A percentile compares a stretch with the other conserved stretches of the same genome.
These are phyloP conservation scores for Lithohypha guttulata DNA, from an alignment of 2,329 filamentous ascomycete species.

Conservation along the genomic window DNA sequence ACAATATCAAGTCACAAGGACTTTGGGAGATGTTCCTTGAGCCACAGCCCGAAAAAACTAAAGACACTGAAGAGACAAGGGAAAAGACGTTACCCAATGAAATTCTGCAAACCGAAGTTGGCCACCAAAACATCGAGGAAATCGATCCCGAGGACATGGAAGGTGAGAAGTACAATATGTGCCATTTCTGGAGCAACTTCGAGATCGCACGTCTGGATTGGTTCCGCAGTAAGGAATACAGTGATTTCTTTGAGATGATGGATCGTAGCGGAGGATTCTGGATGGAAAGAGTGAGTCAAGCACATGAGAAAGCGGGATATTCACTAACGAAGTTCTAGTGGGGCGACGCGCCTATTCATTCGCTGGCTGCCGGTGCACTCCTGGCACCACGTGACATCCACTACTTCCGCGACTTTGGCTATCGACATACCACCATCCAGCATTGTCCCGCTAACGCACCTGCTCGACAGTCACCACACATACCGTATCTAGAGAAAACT, in stretches of 20 bases:
- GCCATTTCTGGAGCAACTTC: constrained; percentile 99
- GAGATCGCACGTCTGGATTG: constrained; percentile 91
- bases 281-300: constrained; percentile 79
- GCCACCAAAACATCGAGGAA: constrained; percentile 58
- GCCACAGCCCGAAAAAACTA: constrained; percentile 46
- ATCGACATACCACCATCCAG: constrained; percentile 96
- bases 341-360: constrained; percentile 98
- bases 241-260: constrained; percentile 99
- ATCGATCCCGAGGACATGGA: constrained; percentile 93
- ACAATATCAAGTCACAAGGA: constrained; percentile 82
- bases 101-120: constrained; percentile 64
- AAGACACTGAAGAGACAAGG: constrained; percentile 48
- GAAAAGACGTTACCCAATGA: constrained; percentile 68
- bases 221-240: constrained; percentile 95
- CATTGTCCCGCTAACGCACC: constrained; percentile 96
- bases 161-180: constrained; percentile 98
- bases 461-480: constrained; percentile 67
- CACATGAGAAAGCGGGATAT: neutral
- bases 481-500: constrained; percentile 71
- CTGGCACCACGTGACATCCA: constrained; percentile 76
- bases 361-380: constrained; percentile 82
- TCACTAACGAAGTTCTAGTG: constrained; percentile 51
- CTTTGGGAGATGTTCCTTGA: constrained; percentile 99
- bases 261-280: constrained; percentile 95
- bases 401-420: constrained; percentile 98